Base-by-base conservation (phyloP, 2,329 filamentous ascomycete species). In the Colletotrichum caudatum region DNA sequence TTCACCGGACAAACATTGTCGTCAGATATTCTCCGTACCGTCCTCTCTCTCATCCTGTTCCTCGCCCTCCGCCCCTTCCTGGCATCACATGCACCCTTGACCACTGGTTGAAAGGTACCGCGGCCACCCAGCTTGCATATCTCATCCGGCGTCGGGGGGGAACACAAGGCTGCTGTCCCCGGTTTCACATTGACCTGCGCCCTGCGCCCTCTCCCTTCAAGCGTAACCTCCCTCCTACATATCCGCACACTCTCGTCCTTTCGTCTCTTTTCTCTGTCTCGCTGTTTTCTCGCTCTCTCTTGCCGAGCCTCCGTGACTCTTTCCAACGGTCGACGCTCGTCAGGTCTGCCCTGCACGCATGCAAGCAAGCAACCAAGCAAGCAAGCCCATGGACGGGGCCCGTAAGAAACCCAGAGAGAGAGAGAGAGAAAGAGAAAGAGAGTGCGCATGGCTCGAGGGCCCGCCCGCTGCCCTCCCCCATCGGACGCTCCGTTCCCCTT, bases 1-100 rank as follows among this genome's bases (percentile, higher is more conserved):
- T 60, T 60, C 51, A 37, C 39, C 50, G 33, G 61, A 46, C 29
- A 64, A 57, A 54, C 46, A 46, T 9, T 16, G 16, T 20, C 9
- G 9, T 41, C 60, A 63, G 7, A 8, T 16, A 16, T 4, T 41
- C 23, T 18, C 20, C 61, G 5, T 20, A 2, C 50, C 23, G 44
- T 23, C 46, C n/a, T 12, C 20, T 11, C 6, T 46, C 8, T 20
- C 41, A 18, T 16, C 18, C 39, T 44, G 2, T 46, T 11, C 2
- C 35, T 7, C 35, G 8, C 11, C 35, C 11, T 11, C 11, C 35
- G 11, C 35, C 44, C 20, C 44, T n/a, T 46, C 44, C 44, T 12
- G 12, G n/a, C 20, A 48, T 48, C 46, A 48, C n/a, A n/a, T 23
- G 18, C 18, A 48, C 9, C 46, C 20, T 48, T 12, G 46, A 5